Base-by-base conservation (phyloP, 768 basidiomycete genomes). In the Daedalea quercina region DNA sequence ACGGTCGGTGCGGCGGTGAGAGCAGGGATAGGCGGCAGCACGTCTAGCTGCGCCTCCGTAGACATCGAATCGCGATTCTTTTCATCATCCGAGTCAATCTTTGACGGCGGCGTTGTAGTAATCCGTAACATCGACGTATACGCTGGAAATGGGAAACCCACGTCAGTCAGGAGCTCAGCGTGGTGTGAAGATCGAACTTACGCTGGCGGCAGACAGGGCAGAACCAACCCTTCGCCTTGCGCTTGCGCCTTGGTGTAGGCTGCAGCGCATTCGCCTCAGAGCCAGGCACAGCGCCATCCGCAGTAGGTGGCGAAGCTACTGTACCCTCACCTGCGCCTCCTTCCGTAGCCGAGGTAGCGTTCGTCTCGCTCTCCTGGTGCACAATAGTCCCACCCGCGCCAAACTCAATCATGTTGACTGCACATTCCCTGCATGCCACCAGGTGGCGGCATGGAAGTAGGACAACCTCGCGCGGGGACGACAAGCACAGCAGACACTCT, bases 161-260 rank as follows among this genome's bases (percentile, higher is more conserved):
- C 56, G 53, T 31, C 46, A 42, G 34, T 13, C 15, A 19, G 46
- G 13, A 11, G 20, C 24, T 7, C 31, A 26, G 17, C n/a, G 9
- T 8, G 44, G 41, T 23, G 47, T 31, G n/a, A 47, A n/a, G 41
- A 53, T 40, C 53, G 50, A 4, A 78, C 90, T 68, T 64, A 94
- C 91, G 92, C 76, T 94, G 93, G 59, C 94, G 80, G 68, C 94
- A 95, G 46, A 97, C 90, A 25, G 94, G 94, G 66, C 94, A 97
- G 77, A 88, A 91, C 94, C 94, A 97, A 4, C 94, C 94, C 70
- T 97, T 97, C 0, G 91, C 88, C 72, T 91, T 94, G 60, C 92
- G 78, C 75, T 93, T 94, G 65, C 93, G 76, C 55, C 91, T 76
- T 15, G 73, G 68, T 28, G 59, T 20, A 12, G 61, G 45, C 24